phyloP scores from a whole-genome alignment of 371 early-diverging fungal genomes.

The Sporodiniella umbellata region DNA sequence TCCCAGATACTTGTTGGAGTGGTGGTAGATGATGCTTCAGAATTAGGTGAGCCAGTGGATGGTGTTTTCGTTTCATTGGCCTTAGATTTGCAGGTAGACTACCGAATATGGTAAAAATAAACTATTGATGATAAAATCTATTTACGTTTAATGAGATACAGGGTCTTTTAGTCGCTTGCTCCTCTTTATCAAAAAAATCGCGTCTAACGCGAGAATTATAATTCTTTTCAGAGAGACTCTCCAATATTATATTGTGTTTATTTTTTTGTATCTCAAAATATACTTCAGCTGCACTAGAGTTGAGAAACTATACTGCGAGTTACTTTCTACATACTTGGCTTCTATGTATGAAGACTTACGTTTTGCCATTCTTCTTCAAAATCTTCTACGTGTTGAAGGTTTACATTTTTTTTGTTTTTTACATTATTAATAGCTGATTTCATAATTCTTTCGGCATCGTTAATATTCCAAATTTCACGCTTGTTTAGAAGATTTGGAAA shows the following conservation, averaged over 20 bases:
- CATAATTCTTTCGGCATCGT: slow-evolving; percentile 6
- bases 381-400: slow-evolving; percentile 7
- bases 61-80: slow-evolving; percentile 1
- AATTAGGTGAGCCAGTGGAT: background rate
- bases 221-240: slow-evolving; percentile 11
- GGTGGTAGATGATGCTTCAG: slow-evolving; percentile 1
- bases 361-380: slow-evolving; percentile 13
- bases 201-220: slow-evolving; percentile 10
- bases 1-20: slow-evolving; percentile 5
- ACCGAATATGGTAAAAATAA: slow-evolving; percentile 10
- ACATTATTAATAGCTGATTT: slow-evolving; percentile 6
- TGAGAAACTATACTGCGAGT: slow-evolving; percentile 12
- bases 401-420: slow-evolving; percentile 7
- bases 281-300: slow-evolving; percentile 9
- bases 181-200: slow-evolving; percentile 10
- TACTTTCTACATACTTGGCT: slow-evolving; percentile 6
- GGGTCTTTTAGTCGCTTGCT: slow-evolving; percentile 7
- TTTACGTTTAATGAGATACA: slow-evolving; percentile 4
- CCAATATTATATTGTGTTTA: slow-evolving; percentile 4
- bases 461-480: slow-evolving; percentile 4
- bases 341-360: slow-evolving; percentile 7
- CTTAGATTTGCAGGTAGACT: slow-evolving; percentile 8
- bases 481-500: slow-evolving; percentile 4
- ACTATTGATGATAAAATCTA: slow-evolving; percentile 1
- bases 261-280: slow-evolving; percentile 7